Base-by-base conservation (phyloP, 805 yeast genomes). In the Brettanomyces custersianus region DNA sequence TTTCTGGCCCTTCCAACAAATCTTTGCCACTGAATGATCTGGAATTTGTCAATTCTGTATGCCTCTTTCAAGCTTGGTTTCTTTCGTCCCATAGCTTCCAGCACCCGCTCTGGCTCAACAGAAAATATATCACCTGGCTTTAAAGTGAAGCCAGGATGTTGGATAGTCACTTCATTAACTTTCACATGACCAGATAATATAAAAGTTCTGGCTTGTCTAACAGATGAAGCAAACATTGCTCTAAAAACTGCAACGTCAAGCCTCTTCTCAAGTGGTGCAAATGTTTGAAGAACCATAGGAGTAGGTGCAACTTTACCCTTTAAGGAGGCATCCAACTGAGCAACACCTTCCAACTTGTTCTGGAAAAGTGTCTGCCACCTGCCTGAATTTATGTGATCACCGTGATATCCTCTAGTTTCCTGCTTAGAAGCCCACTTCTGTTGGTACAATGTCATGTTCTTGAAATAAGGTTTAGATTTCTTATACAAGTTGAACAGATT, bases 331-430 rank as follows among this genome's bases (percentile, higher is more conserved):
- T 85, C 94, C 54, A 86, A 69, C 51, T 86, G 95, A 7, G 94
- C 92, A 28, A 86, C 95, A 20, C 94, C 83, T 40, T 81, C 78
- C 46, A 87, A 66, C 40, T 79, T 77, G 18, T 76, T 72, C 36
- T 76, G 65, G 62, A 90, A 88, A 34, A 71, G 58, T 7, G 75
- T 62, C 53, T 81, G 80, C 80, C 87, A 83, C 54, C 88, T 75
- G 15, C 74, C 65, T 57, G 92, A 98, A 1, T 90, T 82, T 38
- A 90, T 58, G 55, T 81, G 85, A 52, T 92, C 97, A 48, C 98
- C 98, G 57, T 90, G 98, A 58, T 90, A 90, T 2, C 90, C 80
- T 62, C 98, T 75, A 6, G 96, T 80, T 54, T 88, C 96, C 54
- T 77, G 80, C 59, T 92, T 90, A 35, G 96, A 80, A 5, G 70